Evolutionary conservation across 495 filamentous ascomycete genomes (phyloP).

Genomic region (Aspergillus nanangensis): DNA sequence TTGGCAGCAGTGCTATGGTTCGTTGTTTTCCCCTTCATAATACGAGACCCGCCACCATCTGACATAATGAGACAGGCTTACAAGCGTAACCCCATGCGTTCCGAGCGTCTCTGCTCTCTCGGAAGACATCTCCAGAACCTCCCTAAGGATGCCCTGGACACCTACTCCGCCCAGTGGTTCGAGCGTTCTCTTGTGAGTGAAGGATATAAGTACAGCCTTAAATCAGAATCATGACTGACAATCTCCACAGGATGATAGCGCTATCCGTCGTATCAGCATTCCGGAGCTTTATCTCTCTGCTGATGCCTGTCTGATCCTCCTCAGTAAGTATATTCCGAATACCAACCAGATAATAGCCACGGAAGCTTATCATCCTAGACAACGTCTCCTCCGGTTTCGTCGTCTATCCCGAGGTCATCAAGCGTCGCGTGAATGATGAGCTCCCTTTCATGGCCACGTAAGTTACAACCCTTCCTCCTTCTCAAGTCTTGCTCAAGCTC

Average conservation of each 20-base stretch:
- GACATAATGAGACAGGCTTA: slow-evolving; percentile 57
- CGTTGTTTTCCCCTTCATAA: slow-evolving; percentile 10
- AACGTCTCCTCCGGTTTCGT: slow-evolving; percentile 82
- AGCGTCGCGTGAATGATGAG: slow-evolving; percentile 64
- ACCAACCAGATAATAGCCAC: neutral
- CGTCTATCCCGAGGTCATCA: slow-evolving; percentile 79
- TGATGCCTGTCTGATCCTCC: slow-evolving; percentile 74
- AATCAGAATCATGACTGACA: neutral
- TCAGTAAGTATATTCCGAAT: slow-evolving; percentile 39
- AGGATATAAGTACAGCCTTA: slow-evolving; percentile 25
- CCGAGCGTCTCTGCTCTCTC: slow-evolving; percentile 76
- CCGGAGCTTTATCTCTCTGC: slow-evolving; percentile 78
- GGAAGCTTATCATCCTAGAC: slow-evolving; percentile 34
- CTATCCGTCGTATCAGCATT: slow-evolving; percentile 65
- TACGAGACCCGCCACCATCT: slow-evolving; percentile 1
- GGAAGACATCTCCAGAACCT: slow-evolving; percentile 64
- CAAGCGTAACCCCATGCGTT: slow-evolving; percentile 89
- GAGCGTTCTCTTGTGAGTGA: slow-evolving; percentile 57
- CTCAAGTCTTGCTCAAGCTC: neutral
- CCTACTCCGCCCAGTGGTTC: slow-evolving; percentile 81
- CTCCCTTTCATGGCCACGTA: slow-evolving; percentile 87
- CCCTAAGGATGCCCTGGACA: slow-evolving; percentile 66
- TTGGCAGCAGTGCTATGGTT: slow-evolving; percentile 51
- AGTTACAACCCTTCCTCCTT: slow-evolving; percentile 15
- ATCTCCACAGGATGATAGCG: slow-evolving; percentile 45